A percentile compares a stretch with the other conserved stretches of the same genome.
These are phyloP conservation scores for Phlebopus sp. DNA, from an alignment of 1,284 basidiomycete genomes.

Conservation along the genomic window DNA sequence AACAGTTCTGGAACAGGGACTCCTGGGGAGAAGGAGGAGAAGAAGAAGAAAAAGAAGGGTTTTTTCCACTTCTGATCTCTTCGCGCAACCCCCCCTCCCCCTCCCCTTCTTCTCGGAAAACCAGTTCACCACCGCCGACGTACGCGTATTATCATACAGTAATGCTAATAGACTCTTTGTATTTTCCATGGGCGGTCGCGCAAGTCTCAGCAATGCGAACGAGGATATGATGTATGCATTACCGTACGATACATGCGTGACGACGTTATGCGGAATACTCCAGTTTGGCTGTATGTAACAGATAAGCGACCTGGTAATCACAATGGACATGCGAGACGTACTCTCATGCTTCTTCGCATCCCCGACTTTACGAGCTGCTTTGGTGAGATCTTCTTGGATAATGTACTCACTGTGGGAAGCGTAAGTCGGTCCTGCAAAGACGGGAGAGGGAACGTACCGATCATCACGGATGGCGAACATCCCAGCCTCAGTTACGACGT, in stretches of 20 bases:
- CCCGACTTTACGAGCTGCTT: constrained; percentile 95
- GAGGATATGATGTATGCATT: constrained; percentile 2
- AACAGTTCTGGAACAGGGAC: constrained; percentile 37
- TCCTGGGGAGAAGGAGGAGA: constrained; percentile 42
- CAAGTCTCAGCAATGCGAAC: too few species aligned
- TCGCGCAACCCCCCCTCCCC: not conserved
- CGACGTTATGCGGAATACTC: constrained; percentile 49
- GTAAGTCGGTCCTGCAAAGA: constrained; percentile 1
- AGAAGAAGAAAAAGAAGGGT: constrained; percentile 79
- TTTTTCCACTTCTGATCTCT: constrained; percentile 63
- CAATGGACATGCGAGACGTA: constrained; percentile 37
- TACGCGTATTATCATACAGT: constrained; percentile 16
- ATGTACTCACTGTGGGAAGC: constrained; percentile 69
- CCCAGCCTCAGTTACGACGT: constrained; percentile 96
- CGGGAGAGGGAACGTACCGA: constrained; percentile 45
- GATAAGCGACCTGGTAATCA: constrained; percentile 9
- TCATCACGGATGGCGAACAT: constrained; percentile 99
- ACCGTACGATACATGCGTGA: constrained; percentile 24
- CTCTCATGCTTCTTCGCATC: constrained; percentile 97
- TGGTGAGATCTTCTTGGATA: constrained; percentile 93
- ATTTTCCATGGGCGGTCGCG: not conserved
- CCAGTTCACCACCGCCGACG: not conserved
- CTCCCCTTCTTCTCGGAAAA: not conserved
- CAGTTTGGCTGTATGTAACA: constrained; percentile 46
- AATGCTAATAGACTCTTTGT: constrained; percentile 13